Base-by-base conservation (phyloP, 208 protist species). In the Naegleria fowleri region DNA sequence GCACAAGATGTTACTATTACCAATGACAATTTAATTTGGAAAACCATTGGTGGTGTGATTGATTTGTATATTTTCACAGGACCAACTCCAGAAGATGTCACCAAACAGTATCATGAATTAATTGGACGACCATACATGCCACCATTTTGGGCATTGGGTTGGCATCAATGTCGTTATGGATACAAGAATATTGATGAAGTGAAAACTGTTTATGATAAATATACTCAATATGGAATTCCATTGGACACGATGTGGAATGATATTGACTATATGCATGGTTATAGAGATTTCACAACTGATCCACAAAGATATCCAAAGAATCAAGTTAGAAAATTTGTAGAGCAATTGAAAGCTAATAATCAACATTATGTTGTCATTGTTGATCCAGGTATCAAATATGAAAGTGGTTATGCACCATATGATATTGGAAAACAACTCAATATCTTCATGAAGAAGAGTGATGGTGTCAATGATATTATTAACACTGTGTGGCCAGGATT, bases 231-330 rank as follows among this genome's bases (percentile, higher is more conserved):
- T 67, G 29, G 92, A 19, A 94, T 98, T 58, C 96, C 96, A 29
- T 92, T 97, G 4, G 92, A 86, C 29, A 88, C 91, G 43, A 94
- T 96, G 55, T 97, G 95, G 95, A 94, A 59, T 16, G 96, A 97
- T 92, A 97, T 97, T 67, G 95, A 96, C 91, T 96, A 97, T 91
- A 97, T 97, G 96, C 83, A 96, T 75, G 39, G 59, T 0, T 96
- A 95, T 67, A 86, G 88, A 52, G 95, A 96, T 83, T 97, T 96
- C 59, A 96, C 96, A 9, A 90, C 91, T 0, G 94, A 97, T 90
- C 94, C 94, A 55, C 86, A 92, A 38, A 52, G 59, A 40, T 97
- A 93, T 55, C 84, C 95, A 55, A 51, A 40, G 29, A 36, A 51
- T 36, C 7, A 86, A 55, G 51, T 93, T 5, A 38, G 90, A 76